Percentiles rank a stretch among this genome's conserved stretches.
phyloP scores from a whole-genome alignment of 345 rosid species.

The Garcia nutans region DNA sequence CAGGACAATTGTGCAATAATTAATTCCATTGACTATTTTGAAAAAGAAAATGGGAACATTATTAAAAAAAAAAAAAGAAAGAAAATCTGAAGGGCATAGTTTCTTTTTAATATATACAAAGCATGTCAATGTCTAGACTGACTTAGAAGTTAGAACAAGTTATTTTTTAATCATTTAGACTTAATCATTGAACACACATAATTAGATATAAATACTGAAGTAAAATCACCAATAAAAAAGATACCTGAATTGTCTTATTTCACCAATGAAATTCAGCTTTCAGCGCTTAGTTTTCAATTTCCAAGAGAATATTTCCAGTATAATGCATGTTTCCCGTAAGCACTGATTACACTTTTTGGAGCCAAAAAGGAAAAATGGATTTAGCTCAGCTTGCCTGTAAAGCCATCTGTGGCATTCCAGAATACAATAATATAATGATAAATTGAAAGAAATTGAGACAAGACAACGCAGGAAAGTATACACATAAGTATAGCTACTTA shows the following conservation, averaged over 20 bases:
- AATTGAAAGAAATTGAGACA: background rate
- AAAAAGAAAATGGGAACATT: too few species aligned
- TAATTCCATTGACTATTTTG: too few species aligned
- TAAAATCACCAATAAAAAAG: background rate
- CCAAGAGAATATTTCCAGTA: background rate
- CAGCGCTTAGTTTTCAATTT: too few species aligned
- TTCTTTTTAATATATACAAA: too few species aligned
- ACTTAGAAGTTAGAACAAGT: too few species aligned
- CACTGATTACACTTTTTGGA: background rate
- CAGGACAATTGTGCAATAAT: too few species aligned
- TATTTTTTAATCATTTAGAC: too few species aligned
- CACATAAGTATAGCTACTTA: background rate
- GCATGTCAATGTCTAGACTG: too few species aligned
- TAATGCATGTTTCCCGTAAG: background rate
- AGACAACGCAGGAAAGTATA: conserved; percentile 8
- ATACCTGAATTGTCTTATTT: conserved; percentile 47
- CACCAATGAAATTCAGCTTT: too few species aligned
- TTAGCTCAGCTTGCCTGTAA: background rate
- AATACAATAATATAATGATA: background rate
- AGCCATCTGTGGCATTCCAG: background rate
- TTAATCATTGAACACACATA: too few species aligned
- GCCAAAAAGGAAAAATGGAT: background rate
- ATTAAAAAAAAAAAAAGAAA: too few species aligned
- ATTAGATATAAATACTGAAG: background rate
- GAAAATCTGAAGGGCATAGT: too few species aligned